Percentiles rank a stretch among this genome's conserved stretches.
Evolutionary conservation across 495 filamentous ascomycete species (phyloP).

Genomic region (Xylaria venustula): DNA sequence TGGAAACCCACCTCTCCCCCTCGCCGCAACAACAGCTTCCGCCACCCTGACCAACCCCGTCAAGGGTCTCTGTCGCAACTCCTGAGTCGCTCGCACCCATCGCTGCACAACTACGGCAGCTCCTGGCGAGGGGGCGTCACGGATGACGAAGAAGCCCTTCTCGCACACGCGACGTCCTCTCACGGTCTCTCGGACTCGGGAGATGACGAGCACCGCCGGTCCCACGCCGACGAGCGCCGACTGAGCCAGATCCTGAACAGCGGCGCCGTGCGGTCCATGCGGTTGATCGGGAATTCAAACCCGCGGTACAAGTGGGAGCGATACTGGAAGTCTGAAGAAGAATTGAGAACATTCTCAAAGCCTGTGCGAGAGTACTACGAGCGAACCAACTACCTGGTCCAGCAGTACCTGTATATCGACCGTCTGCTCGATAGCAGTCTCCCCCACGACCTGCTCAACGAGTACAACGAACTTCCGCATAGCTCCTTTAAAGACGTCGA

Average conservation of each 20-base stretch:
- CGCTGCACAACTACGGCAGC: slow-evolving; percentile 28
- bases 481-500: slow-evolving; percentile 42
- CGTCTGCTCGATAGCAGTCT: slow-evolving; percentile 85
- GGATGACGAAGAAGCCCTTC: slow-evolving; percentile 27
- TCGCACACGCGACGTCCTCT: slow-evolving; percentile 12
- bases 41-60: slow-evolving; percentile 30
- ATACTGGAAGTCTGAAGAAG: slow-evolving; percentile 69
- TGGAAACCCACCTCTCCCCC: slow-evolving; percentile 18
- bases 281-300: slow-evolving; percentile 74
- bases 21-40: slow-evolving; percentile 11
- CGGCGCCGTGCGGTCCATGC: slow-evolving; percentile 72
- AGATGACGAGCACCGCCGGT: slow-evolving; percentile 35
- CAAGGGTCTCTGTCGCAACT: slow-evolving; percentile 28
- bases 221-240: slow-evolving; percentile 46
- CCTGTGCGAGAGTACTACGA: slow-evolving; percentile 78
- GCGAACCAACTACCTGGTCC: slow-evolving; percentile 76
- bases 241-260: slow-evolving; percentile 57
- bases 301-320: slow-evolving; percentile 72
- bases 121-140: slow-evolving; percentile 22
- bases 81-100: slow-evolving; percentile 25
- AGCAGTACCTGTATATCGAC: slow-evolving; percentile 89
- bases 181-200: slow-evolving; percentile 21
- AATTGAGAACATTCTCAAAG: slow-evolving; percentile 64
- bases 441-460: slow-evolving; percentile 81
- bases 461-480: slow-evolving; percentile 62